Evolutionary conservation across 768 basidiomycete genomes (phyloP), one percentile per base, ranked within the genome.

Genomic region (Auriscalpium orientale): DNA sequence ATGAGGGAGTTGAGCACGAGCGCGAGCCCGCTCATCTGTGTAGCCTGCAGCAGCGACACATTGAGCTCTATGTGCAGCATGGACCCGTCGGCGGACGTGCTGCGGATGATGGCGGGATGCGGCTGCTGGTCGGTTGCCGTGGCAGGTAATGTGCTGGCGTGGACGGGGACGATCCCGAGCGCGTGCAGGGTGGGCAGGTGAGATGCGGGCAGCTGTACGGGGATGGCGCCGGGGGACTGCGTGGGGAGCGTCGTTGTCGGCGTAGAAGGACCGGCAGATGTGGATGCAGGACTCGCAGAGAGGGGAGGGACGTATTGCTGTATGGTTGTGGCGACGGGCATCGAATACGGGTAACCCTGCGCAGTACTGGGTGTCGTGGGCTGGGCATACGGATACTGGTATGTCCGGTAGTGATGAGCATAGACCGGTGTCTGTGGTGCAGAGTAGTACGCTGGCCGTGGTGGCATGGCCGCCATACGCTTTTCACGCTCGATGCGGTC

Each of bases 61-160:
- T 91, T 90, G 65, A 92, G 87, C 59, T 91, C 89, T 53, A 92
- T 71, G 65, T 78, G 86, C 56, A 90, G 68, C 76, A 85, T 82
- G 18, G 80, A 78, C 12, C 88, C 88, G 63, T 88, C 83, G 8
- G 82, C 79, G 3, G 83, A 82, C 1, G 85, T 84, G 33, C 87
- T 84, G 40, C 84, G 79, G 50, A 91, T 73, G 15, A 91, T 79
- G n/a, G 87, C 89, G n/a, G 85, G 77, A 0, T 88, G 85, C 62
- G 82, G 85, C 16, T 81, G 75, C 59, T 84, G 81, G 21, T 77
- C 80, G 46, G 79, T 46, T 46, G 10, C 16, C 2, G 76, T 63
- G 21, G 78, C 75, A 28, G 28, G 28, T 21, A 85, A 64, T 15
- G 83, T 77, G 12, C 76, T 66, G 15, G 76, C 76, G 2, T 86